Conservation (phyloP, 331 rosid species). For the Rosa hybrid region DNA sequence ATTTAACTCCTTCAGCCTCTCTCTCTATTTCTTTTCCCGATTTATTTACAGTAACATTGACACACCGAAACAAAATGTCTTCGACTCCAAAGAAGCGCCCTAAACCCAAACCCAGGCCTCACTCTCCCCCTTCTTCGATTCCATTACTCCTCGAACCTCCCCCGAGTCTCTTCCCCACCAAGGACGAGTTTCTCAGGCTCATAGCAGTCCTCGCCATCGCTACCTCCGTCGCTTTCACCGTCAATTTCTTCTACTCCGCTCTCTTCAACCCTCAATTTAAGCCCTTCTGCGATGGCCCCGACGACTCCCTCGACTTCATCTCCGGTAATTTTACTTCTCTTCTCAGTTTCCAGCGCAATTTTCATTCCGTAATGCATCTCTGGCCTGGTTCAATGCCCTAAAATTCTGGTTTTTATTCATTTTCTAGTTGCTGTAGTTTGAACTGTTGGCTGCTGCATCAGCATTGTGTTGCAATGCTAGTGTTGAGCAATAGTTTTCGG, state of each 20-base stretch:
- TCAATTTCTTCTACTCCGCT: constrained; percentile 47
- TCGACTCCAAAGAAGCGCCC: constrained; percentile 44
- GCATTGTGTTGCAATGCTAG: background rate
- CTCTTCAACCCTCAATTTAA: constrained; percentile 34
- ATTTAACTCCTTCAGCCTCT: too few relatives aligned
- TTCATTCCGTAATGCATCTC: background rate
- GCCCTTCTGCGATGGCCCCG: constrained; percentile 64
- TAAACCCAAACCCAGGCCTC: constrained; percentile 14
- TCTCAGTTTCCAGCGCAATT: background rate
- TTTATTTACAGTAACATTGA: background rate
- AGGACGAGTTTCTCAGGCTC: constrained; percentile 53
- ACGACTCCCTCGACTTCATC: constrained; percentile 34
- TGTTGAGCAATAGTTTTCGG: background rate
- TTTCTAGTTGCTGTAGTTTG: background rate
- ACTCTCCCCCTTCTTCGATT: constrained; percentile 10
- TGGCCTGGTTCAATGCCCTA: background rate
- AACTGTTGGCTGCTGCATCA: background rate
- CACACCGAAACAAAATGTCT: constrained; percentile 25
- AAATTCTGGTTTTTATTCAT: background rate
- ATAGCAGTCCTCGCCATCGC: constrained; percentile 55
- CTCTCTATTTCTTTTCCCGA: background rate
- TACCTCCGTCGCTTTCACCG: constrained; percentile 46
- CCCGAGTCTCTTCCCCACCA: constrained; percentile 58
- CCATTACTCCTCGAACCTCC: constrained; percentile 60
- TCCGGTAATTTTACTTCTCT: constrained; percentile 40